These are phyloP conservation scores for Tolypocladium album DNA, from an alignment of 2,329 filamentous ascomycete species.

Conservation along the genomic window DNA sequence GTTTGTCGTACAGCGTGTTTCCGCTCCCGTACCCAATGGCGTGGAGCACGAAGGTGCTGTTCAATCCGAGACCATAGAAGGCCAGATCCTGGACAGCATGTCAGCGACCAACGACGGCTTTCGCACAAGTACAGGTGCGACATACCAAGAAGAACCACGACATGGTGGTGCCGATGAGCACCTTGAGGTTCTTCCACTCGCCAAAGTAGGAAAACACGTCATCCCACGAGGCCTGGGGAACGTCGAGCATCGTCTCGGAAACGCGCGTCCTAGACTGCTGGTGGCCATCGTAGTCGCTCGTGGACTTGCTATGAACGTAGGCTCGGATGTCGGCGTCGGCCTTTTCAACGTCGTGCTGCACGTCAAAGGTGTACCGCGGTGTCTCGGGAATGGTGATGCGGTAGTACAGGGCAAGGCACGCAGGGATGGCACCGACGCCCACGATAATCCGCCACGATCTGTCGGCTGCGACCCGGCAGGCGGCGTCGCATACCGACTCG, in stretches of 20 bases:
- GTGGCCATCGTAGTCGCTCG: conserved; percentile 36
- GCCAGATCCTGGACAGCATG: conserved; percentile 44
- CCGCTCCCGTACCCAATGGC: conserved; percentile 62
- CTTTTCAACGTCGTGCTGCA: conserved; percentile 64
- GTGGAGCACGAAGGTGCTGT: conserved; percentile 59
- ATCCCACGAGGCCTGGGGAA: conserved; percentile 58
- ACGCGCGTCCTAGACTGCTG: conserved; percentile 40
- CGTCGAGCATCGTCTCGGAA: conserved; percentile 41
- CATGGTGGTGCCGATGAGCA: conserved; percentile 64
- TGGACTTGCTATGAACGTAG: conserved; percentile 37
- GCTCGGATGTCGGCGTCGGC: conserved; percentile 61
- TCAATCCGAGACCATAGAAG: conserved; percentile 64
- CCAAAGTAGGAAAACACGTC: conserved; percentile 60
- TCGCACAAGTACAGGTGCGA: neutral
- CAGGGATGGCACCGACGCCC: conserved; percentile 68
- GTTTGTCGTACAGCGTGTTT: conserved; percentile 52
- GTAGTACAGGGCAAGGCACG: conserved; percentile 73
- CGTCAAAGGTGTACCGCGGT: conserved; percentile 73
- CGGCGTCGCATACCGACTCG: conserved; percentile 40
- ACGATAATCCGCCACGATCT: conserved; percentile 76
- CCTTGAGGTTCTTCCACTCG: conserved; percentile 58
- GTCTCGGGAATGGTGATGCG: conserved; percentile 80
- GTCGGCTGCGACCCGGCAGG: conserved; percentile 61
- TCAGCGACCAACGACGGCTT: neutral
- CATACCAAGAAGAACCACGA: conserved; percentile 69